Conservation (phyloP, 2,329 filamentous ascomycete species). For the Xylaria sp. region DNA sequence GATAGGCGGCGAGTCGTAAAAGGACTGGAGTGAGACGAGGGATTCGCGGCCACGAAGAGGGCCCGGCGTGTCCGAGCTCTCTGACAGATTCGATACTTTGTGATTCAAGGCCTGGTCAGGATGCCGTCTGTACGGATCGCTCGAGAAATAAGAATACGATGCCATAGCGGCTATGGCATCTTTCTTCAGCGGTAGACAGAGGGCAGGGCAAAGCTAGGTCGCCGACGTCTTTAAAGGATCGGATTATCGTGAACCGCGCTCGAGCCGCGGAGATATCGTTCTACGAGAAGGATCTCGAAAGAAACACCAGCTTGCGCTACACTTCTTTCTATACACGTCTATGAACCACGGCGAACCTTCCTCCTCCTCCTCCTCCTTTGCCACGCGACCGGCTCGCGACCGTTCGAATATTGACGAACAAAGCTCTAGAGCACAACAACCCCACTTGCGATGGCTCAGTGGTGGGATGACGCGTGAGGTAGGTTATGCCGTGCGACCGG, state of each 20-base stretch:
- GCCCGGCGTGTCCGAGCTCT: constrained; percentile 41
- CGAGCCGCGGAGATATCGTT: not conserved
- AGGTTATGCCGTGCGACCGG: constrained; percentile 22
- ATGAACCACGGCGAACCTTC: not conserved
- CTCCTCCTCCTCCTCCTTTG: constrained; percentile 3
- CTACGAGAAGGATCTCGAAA: not conserved
- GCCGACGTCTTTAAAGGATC: not conserved
- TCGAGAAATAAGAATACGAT: constrained; percentile 41
- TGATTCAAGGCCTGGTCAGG: constrained; percentile 42
- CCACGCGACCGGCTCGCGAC: not conserved
- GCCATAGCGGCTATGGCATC: constrained; percentile 45
- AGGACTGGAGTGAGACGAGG: constrained; percentile 49
- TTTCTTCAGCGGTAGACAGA: constrained; percentile 17
- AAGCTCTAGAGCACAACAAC: not conserved
- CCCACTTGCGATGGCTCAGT: not conserved
- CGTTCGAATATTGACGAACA: not conserved
- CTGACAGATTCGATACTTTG: constrained; percentile 49
- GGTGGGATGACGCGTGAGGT: constrained; percentile 5
- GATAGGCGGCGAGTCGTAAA: constrained; percentile 41
- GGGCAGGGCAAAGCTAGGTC: not conserved
- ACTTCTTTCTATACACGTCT: constrained; percentile 11
- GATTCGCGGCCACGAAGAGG: constrained; percentile 48
- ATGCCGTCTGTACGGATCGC: constrained; percentile 36
- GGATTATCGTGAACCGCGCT: not conserved
- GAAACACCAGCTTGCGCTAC: not conserved